Evolutionary conservation across 805 yeast species (phyloP).

Genomic region (Kluyveromyces siamensis): DNA sequence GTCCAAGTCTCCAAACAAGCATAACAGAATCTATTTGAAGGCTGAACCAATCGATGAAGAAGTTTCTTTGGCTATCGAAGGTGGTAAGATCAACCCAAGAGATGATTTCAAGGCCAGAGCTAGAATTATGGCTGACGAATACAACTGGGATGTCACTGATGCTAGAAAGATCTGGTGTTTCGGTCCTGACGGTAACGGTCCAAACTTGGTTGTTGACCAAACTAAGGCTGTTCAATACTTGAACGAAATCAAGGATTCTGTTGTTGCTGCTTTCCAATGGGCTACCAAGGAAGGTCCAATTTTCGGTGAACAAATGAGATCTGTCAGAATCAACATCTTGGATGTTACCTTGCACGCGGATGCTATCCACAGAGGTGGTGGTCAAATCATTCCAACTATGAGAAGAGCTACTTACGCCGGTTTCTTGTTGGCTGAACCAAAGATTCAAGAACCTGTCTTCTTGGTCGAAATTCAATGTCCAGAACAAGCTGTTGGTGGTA

Average conservation of each 20-base stretch:
- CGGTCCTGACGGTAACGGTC: conserved; percentile 99
- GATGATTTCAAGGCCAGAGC: conserved; percentile 99
- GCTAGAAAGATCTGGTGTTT: conserved; percentile 99
- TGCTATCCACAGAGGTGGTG: conserved; percentile 99
- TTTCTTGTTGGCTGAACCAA: conserved; percentile 96
- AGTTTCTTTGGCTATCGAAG: conserved; percentile 83
- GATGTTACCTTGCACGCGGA: conserved; percentile 99
- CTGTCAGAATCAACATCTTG: conserved; percentile 93
- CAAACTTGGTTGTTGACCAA: conserved; percentile 98
- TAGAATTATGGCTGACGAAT: conserved; percentile 96
- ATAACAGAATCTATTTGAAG: conserved; percentile 97
- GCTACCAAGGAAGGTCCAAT: conserved; percentile 99
- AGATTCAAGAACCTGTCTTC: conserved; percentile 98
- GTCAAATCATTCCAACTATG: conserved; percentile 99
- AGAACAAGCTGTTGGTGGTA: conserved; percentile 99
- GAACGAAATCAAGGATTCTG: conserved; percentile 98
- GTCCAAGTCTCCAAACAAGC: conserved; percentile 99
- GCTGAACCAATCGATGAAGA: conserved; percentile 97
- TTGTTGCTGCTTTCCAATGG: conserved; percentile 99
- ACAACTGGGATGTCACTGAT: conserved; percentile 98
- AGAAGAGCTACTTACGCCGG: conserved; percentile 99
- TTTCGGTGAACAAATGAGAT: conserved; percentile 93
- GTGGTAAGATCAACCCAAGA: conserved; percentile 85
- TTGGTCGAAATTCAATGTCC: conserved; percentile 99
- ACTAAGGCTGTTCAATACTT: conserved; percentile 99